These are phyloP conservation scores for Limnanthes douglasii DNA, from an alignment of 345 rosid genomes.

Conservation along the genomic window DNA sequence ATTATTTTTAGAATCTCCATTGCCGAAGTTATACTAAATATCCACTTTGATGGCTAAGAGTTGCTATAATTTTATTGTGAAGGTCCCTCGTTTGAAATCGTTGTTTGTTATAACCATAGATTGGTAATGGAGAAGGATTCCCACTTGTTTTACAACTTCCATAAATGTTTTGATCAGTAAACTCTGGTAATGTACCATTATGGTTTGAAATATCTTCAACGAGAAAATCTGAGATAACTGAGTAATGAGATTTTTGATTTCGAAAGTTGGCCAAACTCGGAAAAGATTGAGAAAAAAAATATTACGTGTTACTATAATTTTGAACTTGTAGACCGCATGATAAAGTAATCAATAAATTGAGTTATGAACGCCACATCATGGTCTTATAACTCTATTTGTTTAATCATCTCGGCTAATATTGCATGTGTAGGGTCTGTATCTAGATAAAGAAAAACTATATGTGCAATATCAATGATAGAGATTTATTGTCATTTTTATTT, in stretches of 20 bases:
- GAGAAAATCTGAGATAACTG: constrained; percentile 18
- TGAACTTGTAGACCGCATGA: constrained; percentile 15
- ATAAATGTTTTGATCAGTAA: constrained; percentile 10
- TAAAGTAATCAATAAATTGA: constrained; percentile 38
- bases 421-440: constrained; percentile 45
- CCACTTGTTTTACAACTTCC: constrained; percentile 16
- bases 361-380: constrained; percentile 53
- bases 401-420: constrained; percentile 59
- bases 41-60: too few species aligned
- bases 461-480: constrained; percentile 32
- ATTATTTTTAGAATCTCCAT: too few species aligned
- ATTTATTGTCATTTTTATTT: constrained; percentile 21
- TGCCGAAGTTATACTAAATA: too few species aligned
- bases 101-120: constrained; percentile 14
- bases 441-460: constrained; percentile 48
- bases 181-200: constrained; percentile 11
- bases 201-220: constrained; percentile 17
- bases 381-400: constrained; percentile 40
- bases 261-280: constrained; percentile 18
- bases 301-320: constrained; percentile 1
- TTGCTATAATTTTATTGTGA: too few species aligned
- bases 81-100: constrained; percentile 13
- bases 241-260: constrained; percentile 23
- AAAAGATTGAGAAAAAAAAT: constrained; percentile 9
- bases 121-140: constrained; percentile 10